Base-by-base conservation (phyloP, 768 basidiomycete species). In the Lactarius hatsudake region DNA sequence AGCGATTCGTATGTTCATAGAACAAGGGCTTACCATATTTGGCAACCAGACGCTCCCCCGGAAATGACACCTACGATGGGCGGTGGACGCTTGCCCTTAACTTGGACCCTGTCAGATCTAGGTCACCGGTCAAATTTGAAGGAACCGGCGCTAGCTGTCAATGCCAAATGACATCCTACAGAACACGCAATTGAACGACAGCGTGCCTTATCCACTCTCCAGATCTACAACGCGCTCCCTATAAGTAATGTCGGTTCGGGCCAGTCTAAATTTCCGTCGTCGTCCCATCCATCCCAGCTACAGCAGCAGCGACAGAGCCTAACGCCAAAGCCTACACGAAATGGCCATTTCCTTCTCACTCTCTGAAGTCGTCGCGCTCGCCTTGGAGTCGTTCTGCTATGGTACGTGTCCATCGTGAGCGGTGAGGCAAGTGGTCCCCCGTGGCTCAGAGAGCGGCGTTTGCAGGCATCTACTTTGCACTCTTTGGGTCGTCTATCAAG, bases 321-420 rank as follows among this genome's bases (percentile, higher is more conserved):
- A 10, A 38, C 56, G 42, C 43, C 43, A 26, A 20, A 38, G 32
- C 10, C n/a, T 15, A 23, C 42, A 59, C 30, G 36, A 58, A 18
- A 69, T 69, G 68, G 51, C 68, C 42, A 69, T 69, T 18, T 54
- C 53, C 9, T 69, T 69, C 36, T 59, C 68, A 26, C 61, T 69
- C 53, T 63, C 68, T 5, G 68, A 69, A 30, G 34, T 69, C 40
- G 68, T 68, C 53, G 68, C 68, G 32, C 66, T 69, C 40, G 18
- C 66, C 17, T 40, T 63, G 0, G 68, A 69, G 66, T 60, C 68
- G 2, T 69, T 69, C 62, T 63, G 55, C 66, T 69, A 17, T 36
- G 68, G 68, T 38, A 38, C 36, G 36, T 38, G 36, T 13, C 36
- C 36, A 12, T 38, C 36, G 36, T 38, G 36, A 38, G 0, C 36